These are phyloP conservation scores for Castanospermum australe DNA, from an alignment of 306 rosid genomes.

Conservation along the genomic window DNA sequence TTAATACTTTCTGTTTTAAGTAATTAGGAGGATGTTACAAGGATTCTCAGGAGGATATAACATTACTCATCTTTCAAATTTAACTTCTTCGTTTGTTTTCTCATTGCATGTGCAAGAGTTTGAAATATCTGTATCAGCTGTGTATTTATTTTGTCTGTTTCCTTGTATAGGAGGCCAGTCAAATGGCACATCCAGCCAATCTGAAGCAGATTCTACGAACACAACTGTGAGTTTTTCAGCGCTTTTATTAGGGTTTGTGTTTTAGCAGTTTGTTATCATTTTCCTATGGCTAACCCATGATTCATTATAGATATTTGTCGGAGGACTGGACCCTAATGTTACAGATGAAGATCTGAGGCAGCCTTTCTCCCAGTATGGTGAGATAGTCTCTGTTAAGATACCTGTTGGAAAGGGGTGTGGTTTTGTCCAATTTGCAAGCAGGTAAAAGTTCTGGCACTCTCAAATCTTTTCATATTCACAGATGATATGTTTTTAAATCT, in stretches of 20 bases:
- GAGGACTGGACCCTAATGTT: slow-evolving; percentile 94
- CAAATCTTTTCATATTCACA: not conserved
- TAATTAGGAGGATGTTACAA: too few species aligned
- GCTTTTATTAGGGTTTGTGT: not conserved
- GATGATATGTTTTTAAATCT: not conserved
- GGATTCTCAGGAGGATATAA: too few species aligned
- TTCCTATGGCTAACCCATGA: slow-evolving; percentile 29
- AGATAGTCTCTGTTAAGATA: slow-evolving; percentile 91
- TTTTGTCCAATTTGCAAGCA: slow-evolving; percentile 89
- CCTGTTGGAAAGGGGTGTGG: slow-evolving; percentile 99
- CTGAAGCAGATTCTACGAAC: slow-evolving; percentile 85
- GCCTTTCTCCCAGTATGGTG: slow-evolving; percentile 84
- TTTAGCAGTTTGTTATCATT: not conserved
- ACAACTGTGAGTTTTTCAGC: slow-evolving; percentile 72
- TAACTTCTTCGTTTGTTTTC: not conserved
- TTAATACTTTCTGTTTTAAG: too few species aligned
- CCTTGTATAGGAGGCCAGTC: slow-evolving; percentile 65
- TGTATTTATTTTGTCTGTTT: slow-evolving; percentile 8
- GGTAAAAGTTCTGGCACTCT: slow-evolving; percentile 43
- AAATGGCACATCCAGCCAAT: slow-evolving; percentile 72
- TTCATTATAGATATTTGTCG: slow-evolving; percentile 82
- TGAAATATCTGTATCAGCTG: slow-evolving; percentile 12
- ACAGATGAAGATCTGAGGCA: slow-evolving; percentile 96
- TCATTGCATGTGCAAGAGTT: not conserved
- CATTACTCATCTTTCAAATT: not conserved